phyloP scores from a whole-genome alignment of 768 basidiomycete genomes.

The Roridomyces roridus region DNA sequence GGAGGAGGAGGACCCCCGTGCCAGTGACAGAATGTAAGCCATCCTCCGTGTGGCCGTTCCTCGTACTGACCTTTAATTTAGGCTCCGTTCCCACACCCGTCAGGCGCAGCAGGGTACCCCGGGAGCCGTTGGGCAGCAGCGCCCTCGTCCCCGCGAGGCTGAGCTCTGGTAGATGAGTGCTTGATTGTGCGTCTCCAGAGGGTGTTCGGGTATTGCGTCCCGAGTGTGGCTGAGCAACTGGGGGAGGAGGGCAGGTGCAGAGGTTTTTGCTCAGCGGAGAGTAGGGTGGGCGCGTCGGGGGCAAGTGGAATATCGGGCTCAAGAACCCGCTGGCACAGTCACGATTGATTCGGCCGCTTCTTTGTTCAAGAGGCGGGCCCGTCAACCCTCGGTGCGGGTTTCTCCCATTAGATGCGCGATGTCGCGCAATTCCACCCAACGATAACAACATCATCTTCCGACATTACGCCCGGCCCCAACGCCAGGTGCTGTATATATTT shows the following conservation, averaged over 20 bases:
- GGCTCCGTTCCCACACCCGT: constrained; percentile 89
- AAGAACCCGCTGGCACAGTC: constrained; percentile 2
- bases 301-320: constrained; percentile 3
- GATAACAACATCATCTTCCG: neutral
- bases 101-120: constrained; percentile 73
- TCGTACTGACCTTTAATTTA: constrained; percentile 35
- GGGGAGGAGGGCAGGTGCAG: constrained; percentile 55
- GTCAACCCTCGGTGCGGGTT: constrained; percentile 6
- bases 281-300: constrained; percentile 13
- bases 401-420: constrained; percentile 19
- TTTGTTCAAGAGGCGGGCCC: neutral
- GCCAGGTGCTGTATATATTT: constrained; percentile 16
- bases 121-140: constrained; percentile 52
- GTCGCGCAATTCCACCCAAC: constrained; percentile 2
- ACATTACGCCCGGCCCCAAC: constrained; percentile 12
- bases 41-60: constrained; percentile 22
- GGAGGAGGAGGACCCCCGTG: constrained; percentile 84
- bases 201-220: constrained; percentile 47
- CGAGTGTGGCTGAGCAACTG: constrained; percentile 52
- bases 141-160: constrained; percentile 50
- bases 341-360: neutral
- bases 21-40: constrained; percentile 82
- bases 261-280: constrained; percentile 30
- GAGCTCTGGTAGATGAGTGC: constrained; percentile 60
- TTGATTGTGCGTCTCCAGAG: constrained; percentile 31